These are phyloP conservation scores for Nakaseomyces sp. DNA, from an alignment of 1,139 yeast genomes.

Conservation along the genomic window DNA sequence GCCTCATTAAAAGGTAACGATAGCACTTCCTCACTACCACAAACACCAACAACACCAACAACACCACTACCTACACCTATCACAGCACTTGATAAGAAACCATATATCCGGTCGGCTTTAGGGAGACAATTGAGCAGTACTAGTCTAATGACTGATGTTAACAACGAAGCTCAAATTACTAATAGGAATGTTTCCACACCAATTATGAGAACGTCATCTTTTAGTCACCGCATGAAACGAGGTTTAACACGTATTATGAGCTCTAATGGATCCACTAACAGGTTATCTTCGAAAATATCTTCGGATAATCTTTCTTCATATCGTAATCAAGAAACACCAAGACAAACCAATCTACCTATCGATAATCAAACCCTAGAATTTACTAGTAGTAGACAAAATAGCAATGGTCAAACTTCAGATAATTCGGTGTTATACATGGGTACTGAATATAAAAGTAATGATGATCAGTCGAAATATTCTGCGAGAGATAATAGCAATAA, in stretches of 20 bases:
- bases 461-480: neutral
- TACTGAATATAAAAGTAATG: neutral
- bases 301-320: neutral
- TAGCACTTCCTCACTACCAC: neutral
- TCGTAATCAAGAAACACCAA: neutral
- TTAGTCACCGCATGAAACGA: slow-evolving; percentile 17
- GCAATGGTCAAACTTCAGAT: slow-evolving; percentile 1
- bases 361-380: neutral
- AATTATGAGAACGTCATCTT: slow-evolving; percentile 8
- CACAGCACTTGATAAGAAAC: slow-evolving; percentile 6
- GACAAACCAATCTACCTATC: neutral
- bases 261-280: slow-evolving; percentile 8
- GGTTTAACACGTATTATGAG: slow-evolving; percentile 26
- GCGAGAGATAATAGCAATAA: neutral
- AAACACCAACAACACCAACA: slow-evolving; percentile 9
- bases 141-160: neutral
- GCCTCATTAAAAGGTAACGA: slow-evolving; percentile 16
- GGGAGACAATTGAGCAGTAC: slow-evolving; percentile 7
- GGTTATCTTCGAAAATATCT: neutral
- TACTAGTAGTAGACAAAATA: neutral
- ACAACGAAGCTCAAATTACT: neutral
- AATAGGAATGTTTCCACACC: slow-evolving; percentile 2
- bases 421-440: slow-evolving; percentile 3
- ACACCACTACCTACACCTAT: slow-evolving; percentile 13
- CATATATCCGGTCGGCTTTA: slow-evolving; percentile 1